phyloP scores from a whole-genome alignment of 2,329 filamentous ascomycete genomes.

The Pseudocercospora fijiensis region DNA sequence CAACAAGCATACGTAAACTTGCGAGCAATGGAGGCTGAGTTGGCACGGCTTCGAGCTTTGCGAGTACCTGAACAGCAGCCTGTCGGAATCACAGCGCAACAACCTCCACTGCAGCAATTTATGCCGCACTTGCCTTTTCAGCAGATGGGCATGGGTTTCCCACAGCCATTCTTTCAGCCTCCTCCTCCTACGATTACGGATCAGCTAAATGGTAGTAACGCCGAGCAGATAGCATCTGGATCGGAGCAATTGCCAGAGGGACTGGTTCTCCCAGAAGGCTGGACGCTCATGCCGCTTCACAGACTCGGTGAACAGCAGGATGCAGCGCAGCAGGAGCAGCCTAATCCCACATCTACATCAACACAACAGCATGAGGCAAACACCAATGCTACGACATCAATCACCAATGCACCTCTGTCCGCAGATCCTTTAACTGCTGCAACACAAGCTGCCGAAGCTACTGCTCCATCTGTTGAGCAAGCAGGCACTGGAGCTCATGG shows the following conservation, averaged over 20 bases:
- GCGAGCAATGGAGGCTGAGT: slow-evolving; percentile 65
- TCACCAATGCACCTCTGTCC: neutral
- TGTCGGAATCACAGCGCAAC: slow-evolving; percentile 11
- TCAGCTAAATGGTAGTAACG: slow-evolving; percentile 27
- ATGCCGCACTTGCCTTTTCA: slow-evolving; percentile 10
- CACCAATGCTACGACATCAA: neutral
- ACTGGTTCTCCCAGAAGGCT: slow-evolving; percentile 54
- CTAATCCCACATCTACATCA: neutral
- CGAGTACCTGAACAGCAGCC: slow-evolving; percentile 29
- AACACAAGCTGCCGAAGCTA: neutral
- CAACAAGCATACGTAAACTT: slow-evolving; percentile 68
- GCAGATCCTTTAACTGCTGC: neutral
- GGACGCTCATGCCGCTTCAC: slow-evolving; percentile 50
- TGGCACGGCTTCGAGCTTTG: slow-evolving; percentile 60
- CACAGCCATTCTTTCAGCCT: slow-evolving; percentile 9
- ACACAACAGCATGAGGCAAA: neutral
- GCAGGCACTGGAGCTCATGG: slow-evolving; percentile 16
- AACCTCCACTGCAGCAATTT: slow-evolving; percentile 21
- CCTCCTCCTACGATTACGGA: slow-evolving; percentile 3
- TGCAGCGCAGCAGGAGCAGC: neutral
- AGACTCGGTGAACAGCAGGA: slow-evolving; percentile 29
- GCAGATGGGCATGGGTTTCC: slow-evolving; percentile 13
- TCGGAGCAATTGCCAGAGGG: slow-evolving; percentile 52
- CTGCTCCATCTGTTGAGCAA: neutral
- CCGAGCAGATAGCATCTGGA: slow-evolving; percentile 42